These are phyloP conservation scores for Aspergillus carlsbadensis DNA, from an alignment of 495 filamentous ascomycete species.

Conservation along the genomic window DNA sequence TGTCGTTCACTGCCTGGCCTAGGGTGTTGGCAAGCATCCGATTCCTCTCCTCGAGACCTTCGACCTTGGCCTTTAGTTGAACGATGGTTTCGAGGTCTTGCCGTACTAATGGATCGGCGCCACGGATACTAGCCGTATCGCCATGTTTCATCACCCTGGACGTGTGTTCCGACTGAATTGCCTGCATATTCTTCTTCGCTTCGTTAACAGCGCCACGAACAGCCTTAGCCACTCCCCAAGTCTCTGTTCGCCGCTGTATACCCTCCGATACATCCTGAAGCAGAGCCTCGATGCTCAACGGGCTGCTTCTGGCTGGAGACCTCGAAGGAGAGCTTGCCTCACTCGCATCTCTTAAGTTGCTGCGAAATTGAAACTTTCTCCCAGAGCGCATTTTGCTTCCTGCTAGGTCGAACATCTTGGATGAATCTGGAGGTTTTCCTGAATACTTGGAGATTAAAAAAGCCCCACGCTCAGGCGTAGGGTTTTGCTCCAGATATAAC, in stretches of 20 bases:
- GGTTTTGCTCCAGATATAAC: conserved; percentile 76
- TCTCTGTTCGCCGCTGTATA: conserved; percentile 78
- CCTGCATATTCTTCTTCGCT: conserved; percentile 70
- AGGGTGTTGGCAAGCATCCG: conserved; percentile 70
- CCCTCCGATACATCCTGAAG: conserved; percentile 84
- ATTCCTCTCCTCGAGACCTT: conserved; percentile 66
- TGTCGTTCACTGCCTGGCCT: conserved; percentile 64
- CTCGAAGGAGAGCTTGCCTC: conserved; percentile 34
- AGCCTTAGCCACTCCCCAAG: conserved; percentile 85
- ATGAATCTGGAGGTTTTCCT: conserved; percentile 55
- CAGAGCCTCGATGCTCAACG: conserved; percentile 67
- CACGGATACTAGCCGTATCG: conserved; percentile 3
- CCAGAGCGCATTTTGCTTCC: conserved; percentile 22
- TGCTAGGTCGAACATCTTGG: conserved; percentile 32
- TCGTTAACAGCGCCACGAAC: conserved; percentile 87
- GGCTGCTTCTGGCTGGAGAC: conserved; percentile 59
- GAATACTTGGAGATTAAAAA: conserved; percentile 83
- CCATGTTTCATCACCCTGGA: conserved; percentile 18
- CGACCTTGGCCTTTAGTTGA: conserved; percentile 34
- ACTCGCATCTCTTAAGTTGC: conserved; percentile 32
- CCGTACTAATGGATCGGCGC: conserved; percentile 5
- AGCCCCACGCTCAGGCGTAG: conserved; percentile 67
- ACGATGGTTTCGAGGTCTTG: conserved; percentile 2
- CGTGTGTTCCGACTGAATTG: conserved; percentile 50
- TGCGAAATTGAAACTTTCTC: conserved; percentile 34